Base-by-base conservation (phyloP, 176 grass and related monocot genomes). In the Triticum urartu region DNA sequence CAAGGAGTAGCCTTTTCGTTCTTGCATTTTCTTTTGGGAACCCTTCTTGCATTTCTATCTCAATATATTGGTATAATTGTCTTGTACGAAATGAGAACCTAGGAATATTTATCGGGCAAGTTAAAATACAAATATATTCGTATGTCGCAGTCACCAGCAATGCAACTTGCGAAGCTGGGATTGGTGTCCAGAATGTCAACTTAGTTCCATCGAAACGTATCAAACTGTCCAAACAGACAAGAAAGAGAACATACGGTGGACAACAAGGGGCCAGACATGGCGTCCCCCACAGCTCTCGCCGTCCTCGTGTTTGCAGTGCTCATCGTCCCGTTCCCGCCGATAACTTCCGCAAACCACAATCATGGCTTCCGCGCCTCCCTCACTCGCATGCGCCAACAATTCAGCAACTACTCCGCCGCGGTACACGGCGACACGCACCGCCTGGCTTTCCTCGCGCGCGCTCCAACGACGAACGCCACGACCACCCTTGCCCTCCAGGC, bases 351-450 rank as follows among this genome's bases (percentile, higher is more conserved):
- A 5, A 5, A 3, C 5, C 11, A 32, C 4, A 9, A n/a, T 26
- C 52, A 20, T 43, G 81, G 87, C 15, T 89, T 89, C 75, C 87
- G 87, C 40, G 87, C 21, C 64, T 64, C 54, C 56, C 65, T 84
- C 15, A 39, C 39, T 20, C 75, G 54, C 39, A 43, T 64, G 28
- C 38, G 62, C 38, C 28, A 3, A 14, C 15, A 35, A 5, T 35
- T 32, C 18, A 59, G 75, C 65, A 79, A 64, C 75, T 38, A 64
- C 54, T n/a, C 81, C 52, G 61, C 61, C 25, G 69, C 64, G 0
- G 83, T 72, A 30, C 72, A 87, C 35, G 43, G 64, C 11, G 86
- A 89, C 52, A 58, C 48, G 3, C 80, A 43, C 54, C 81, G 81
- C 75, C 54, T 71, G 3, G 56, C 54, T 2, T 64, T 35, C 9